These are phyloP conservation scores for Diutina siamensis DNA, from an alignment of 1,139 yeast species.

Conservation along the genomic window DNA sequence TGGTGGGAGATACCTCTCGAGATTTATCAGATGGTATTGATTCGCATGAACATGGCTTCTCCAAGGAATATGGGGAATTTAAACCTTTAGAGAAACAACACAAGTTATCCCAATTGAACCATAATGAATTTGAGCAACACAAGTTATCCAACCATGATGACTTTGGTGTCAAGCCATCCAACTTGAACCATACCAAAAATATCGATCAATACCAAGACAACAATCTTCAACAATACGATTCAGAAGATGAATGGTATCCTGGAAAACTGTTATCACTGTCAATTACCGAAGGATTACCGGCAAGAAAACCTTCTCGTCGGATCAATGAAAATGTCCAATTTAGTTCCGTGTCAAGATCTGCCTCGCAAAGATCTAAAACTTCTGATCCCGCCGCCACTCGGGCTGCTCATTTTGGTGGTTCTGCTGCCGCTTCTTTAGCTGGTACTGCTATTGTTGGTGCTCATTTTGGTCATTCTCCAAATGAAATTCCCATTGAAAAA, in stretches of 20 bases:
- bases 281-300: neutral
- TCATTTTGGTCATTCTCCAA: constrained; percentile 3
- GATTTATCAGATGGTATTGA: too few relatives aligned
- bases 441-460: constrained; percentile 5
- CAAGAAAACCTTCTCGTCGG: neutral
- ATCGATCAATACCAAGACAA: neutral
- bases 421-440: neutral
- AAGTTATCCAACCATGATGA: too few relatives aligned
- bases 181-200: too few relatives aligned
- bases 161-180: too few relatives aligned
- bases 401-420: neutral
- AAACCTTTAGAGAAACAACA: too few relatives aligned
- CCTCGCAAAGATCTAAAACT: neutral
- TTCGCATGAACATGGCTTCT: too few relatives aligned
- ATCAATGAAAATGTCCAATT: neutral
- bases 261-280: neutral
- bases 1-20: too few relatives aligned
- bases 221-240: neutral
- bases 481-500: neutral
- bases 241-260: neutral
- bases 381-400: neutral
- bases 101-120: too few relatives aligned
- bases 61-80: too few relatives aligned
- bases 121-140: too few relatives aligned
- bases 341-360: neutral